Percentiles rank a stretch among this genome's conserved stretches.
Conservation (phyloP, 345 rosid species). For the Streptanthus diversifolius region DNA sequence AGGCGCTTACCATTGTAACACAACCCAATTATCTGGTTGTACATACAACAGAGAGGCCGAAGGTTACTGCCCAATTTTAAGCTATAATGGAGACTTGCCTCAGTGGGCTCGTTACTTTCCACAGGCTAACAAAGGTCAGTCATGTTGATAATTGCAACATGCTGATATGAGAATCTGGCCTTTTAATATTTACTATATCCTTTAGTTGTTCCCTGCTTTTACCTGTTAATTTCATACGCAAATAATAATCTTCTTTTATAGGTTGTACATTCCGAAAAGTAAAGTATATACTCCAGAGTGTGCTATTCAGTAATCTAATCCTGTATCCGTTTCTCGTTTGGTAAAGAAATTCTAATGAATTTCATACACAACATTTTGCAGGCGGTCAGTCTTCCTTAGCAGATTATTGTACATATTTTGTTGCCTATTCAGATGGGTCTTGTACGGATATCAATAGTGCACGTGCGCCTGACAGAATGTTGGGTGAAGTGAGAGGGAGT, state of each 20-base stretch:
- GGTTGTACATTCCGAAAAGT: background rate
- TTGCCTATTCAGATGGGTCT: slow-evolving; percentile 98
- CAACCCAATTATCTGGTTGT: slow-evolving; percentile 90
- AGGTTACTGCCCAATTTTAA: slow-evolving; percentile 97
- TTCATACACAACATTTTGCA: slow-evolving; percentile 33
- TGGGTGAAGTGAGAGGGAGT: slow-evolving; percentile 96
- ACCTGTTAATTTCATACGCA: background rate
- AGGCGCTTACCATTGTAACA: slow-evolving; percentile 94
- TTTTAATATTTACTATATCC: background rate
- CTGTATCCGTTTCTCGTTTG: background rate
- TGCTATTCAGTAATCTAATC: background rate
- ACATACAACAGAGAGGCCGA: slow-evolving; percentile 99
- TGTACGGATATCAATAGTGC: slow-evolving; percentile 97
- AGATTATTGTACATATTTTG: slow-evolving; percentile 96
- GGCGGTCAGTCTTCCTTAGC: slow-evolving; percentile 99
- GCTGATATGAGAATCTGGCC: background rate
- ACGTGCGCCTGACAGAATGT: slow-evolving; percentile 93
- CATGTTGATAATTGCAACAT: background rate
- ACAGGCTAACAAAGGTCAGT: slow-evolving; percentile 87
- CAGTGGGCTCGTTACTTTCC: slow-evolving; percentile 97
- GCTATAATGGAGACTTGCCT: slow-evolving; percentile 89
- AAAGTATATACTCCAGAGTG: background rate
- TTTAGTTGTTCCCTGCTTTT: background rate
- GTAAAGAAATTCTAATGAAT: slow-evolving; percentile 9
- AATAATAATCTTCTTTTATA: background rate